These are phyloP conservation scores for Lipomyces yamadae DNA, from an alignment of 805 yeast genomes.

Conservation along the genomic window DNA sequence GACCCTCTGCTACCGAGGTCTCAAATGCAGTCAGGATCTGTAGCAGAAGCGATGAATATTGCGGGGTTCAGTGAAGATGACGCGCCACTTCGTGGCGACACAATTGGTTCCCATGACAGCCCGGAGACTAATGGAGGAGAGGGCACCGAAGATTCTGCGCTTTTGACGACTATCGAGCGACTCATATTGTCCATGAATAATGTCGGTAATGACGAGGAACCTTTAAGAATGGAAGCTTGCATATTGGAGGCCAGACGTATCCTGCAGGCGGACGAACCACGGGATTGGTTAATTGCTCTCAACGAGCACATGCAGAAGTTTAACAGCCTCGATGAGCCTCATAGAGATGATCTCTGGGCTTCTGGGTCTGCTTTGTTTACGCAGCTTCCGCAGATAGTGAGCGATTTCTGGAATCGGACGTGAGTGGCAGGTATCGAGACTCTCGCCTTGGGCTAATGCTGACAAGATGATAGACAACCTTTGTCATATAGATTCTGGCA, in stretches of 20 bases:
- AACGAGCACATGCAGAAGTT: conserved; percentile 12
- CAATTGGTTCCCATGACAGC: neutral
- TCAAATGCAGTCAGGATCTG: neutral
- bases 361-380: neutral
- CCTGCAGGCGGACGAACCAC: conserved; percentile 15
- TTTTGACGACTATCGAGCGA: conserved; percentile 1
- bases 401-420: conserved; percentile 18
- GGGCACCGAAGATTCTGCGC: neutral
- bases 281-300: conserved; percentile 4
- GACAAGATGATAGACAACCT: conserved; percentile 13
- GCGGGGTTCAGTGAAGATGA: neutral
- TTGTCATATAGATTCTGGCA: conserved; percentile 18
- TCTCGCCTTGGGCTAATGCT: neutral
- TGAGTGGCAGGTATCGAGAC: conserved; percentile 1
- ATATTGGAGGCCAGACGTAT: conserved; percentile 17
- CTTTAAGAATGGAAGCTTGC: conserved; percentile 11
- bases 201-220: neutral
- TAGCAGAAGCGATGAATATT: neutral
- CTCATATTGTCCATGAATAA: neutral
- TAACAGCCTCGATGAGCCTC: neutral
- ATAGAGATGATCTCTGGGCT: neutral
- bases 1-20: neutral
- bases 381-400: conserved; percentile 18
- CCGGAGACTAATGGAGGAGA: neutral
- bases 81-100: neutral